Evolutionary conservation across 148 eudicot species (phyloP), one percentile per base, ranked within the genome.

Genomic region (Oxyria digyna): DNA sequence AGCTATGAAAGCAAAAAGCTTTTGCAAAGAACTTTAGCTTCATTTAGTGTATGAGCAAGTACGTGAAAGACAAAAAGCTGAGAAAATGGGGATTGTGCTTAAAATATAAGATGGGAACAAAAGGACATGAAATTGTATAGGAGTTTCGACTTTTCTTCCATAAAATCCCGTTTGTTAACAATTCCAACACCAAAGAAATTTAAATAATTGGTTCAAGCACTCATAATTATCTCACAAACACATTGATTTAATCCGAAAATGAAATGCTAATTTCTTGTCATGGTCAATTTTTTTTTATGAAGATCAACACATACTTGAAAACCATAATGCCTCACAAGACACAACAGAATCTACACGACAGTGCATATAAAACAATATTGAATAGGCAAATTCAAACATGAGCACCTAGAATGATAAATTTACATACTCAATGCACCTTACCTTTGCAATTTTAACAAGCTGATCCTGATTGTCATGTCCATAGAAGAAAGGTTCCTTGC

Each of bases 401-500:
- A 65, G 18, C 1, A 38, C 38, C 33, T 35, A 67, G 38, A 29
- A 69, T 54, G 3, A 23, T 23, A 10, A 50, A 50, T 45, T 65
- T 62, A 13, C 6, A 29, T 59, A 45, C 42, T 27, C 54, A 49
- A 41, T 43, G 62, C 38, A 32, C 71, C 70, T 66, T 75, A 86
- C 96, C 91, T 82, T 88, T 3, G 96, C 96, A 75, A 88, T 88
- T 82, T 88, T 88, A 66, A 86, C 96, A 72, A 88, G 96, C 63
- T 88, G 96, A 72, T 88, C 96, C 32, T 88, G 96, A 74, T 88
- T 88, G 83, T 88, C 91, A 69, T 88, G 96, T 15, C 96, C 96
- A 71, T 88, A 88, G 73, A 88, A 88, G 87, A 88, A 88, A 69
- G 96, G 91, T 68, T 88, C 96, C 78, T 88, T 88, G 62, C 96